A percentile compares a stretch with the other conserved stretches of the same genome.
These are phyloP conservation scores for Entophlyctis helioformis DNA, from an alignment of 192 early-diverging fungal genomes.

Conservation along the genomic window DNA sequence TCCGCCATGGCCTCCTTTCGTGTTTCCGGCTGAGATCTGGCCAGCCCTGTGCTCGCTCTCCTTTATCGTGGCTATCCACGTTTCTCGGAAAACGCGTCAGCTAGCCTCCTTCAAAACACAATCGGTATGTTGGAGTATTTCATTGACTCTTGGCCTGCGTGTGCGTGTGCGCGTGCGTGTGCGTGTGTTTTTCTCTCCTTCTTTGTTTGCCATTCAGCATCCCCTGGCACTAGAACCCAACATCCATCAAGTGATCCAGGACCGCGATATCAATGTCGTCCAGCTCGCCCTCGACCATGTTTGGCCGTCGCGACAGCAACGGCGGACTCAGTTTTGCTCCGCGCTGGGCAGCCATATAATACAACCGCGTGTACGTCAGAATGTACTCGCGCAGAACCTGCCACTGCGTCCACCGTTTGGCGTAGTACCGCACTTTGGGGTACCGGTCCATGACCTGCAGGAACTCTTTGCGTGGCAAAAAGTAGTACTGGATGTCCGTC, in stretches of 20 bases:
- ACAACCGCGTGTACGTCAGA: constrained; percentile 24
- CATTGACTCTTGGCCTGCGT: no score
- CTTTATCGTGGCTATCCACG: no score
- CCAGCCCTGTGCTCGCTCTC: no score
- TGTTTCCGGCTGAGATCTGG: no score
- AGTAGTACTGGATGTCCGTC: constrained; percentile 23
- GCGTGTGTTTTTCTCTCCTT: no score
- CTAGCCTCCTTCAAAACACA: no score
- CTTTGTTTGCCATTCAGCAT: neutral
- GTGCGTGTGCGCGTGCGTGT: no score
- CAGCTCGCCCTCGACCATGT: constrained; percentile 26
- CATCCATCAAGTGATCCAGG: constrained; percentile 31
- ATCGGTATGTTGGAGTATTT: no score
- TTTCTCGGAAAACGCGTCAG: no score
- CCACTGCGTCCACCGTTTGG: constrained; percentile 41
- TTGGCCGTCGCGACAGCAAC: constrained; percentile 21
- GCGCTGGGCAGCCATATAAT: constrained; percentile 30
- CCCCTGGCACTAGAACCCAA: constrained; percentile 18
- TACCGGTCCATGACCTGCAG: constrained; percentile 15
- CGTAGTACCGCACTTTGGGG: constrained; percentile 39
- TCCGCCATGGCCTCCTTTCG: no score
- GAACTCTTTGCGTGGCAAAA: constrained; percentile 14
- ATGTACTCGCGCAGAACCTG: constrained; percentile 29
- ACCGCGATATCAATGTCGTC: constrained; percentile 39
- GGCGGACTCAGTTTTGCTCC: constrained; percentile 29